Base-by-base conservation (phyloP, 2,329 filamentous ascomycete genomes). In the Aspergillus costaricaensis region DNA sequence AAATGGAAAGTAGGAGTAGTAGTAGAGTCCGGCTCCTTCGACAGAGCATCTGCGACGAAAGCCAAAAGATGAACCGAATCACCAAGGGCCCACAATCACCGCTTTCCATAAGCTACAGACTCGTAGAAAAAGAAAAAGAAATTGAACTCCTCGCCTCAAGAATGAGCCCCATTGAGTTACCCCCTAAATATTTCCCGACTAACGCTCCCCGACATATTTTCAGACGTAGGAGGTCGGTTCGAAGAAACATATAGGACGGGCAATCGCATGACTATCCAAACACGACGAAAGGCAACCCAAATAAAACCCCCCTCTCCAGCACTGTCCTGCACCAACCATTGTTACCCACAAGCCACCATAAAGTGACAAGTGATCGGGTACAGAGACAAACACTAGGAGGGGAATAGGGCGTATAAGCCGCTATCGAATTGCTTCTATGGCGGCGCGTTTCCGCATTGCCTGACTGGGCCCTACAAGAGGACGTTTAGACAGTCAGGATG, bases 91-190 rank as follows among this genome's bases (percentile, higher is more conserved):
- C 32, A 36, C 32, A 62, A 73, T 67, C 73, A 75, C 81, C 77
- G 80, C 79, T 83, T 83, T 81, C 77, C 75, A 82, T 82, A 82
- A 83, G 80, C 79, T 82, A 82, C 77, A 79, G 80, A 82, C 77
- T 77, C 76, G 65, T 32, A 71, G 70, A 65, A 60, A 65, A 71
- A 70, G 64, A 79, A 78, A 77, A 64, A 74, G 71, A 63, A 60
- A 69, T 68, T 77, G 82, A 82, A 85, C 90, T 90, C 90, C 92
- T 96, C 92, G 93, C 90, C 86, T 92, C 94, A 90, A 97, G 92
- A 97, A 96, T 98, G 92, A 97, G 94, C 94, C 94, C 94, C 94
- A 96, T 98, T 92, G 93, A 96, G 94, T 98, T 96, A 96, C 91
- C 84, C 80, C 77, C 75, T 73, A 5, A 14, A 36, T 15, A 15